phyloP scores from a whole-genome alignment of 2,329 filamentous ascomycete genomes.

The Penicillium sclerotiorum region DNA sequence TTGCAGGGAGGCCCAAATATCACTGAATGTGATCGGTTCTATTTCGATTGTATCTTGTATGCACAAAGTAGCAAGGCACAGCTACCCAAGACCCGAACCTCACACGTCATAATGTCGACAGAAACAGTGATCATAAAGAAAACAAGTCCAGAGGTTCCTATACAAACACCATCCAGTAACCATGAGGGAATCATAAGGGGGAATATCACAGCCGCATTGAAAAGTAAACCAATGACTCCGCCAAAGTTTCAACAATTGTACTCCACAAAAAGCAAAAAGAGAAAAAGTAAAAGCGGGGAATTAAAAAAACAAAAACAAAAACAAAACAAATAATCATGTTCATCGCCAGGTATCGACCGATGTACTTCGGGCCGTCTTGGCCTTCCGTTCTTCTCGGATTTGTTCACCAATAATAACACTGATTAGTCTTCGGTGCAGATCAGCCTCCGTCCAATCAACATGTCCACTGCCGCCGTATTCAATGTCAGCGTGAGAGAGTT shows the following conservation, averaged over 20 bases:
- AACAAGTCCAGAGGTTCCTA: conserved; percentile 11
- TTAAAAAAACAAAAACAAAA: not conserved
- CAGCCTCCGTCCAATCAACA: conserved; percentile 48
- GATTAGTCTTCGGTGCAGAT: conserved; percentile 47
- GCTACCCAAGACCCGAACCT: not conserved
- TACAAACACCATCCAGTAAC: conserved; percentile 16
- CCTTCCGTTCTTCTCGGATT: conserved; percentile 44
- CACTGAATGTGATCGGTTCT: not conserved
- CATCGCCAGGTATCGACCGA: conserved; percentile 33
- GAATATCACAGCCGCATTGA: conserved; percentile 11
- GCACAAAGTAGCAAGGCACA: not conserved
- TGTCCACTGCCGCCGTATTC: conserved; percentile 40
- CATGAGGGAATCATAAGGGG: conserved; percentile 22
- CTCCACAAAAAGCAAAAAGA: conserved; percentile 12
- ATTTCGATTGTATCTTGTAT: not conserved
- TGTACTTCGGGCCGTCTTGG: conserved; percentile 26
- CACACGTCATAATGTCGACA: not conserved
- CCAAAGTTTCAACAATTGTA: conserved; percentile 10
- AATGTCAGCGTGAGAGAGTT: conserved; percentile 38
- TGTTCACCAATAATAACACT: conserved; percentile 52
- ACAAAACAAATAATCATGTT: conserved; percentile 6
- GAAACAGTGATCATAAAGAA: too few relatives aligned
- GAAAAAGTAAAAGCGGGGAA: not conserved
- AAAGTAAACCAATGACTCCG: conserved; percentile 21
- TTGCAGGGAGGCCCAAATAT: not conserved